These are phyloP conservation scores for Boeremia exigua DNA, from an alignment of 2,329 filamentous ascomycete genomes.

Conservation along the genomic window DNA sequence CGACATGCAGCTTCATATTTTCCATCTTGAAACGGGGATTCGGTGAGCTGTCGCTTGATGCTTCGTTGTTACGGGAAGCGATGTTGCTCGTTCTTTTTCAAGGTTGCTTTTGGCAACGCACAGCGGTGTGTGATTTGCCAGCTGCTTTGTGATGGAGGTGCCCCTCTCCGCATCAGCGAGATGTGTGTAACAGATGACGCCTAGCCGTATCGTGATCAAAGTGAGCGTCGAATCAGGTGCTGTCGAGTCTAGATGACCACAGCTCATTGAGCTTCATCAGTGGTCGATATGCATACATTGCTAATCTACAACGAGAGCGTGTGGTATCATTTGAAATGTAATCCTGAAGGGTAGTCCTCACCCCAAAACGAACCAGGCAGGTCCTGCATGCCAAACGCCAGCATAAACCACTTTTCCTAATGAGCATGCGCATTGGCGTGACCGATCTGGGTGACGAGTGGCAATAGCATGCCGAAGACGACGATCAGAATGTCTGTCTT, in stretches of 20 bases:
- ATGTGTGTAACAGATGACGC: background rate
- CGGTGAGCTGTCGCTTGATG: background rate
- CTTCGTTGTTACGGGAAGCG: background rate
- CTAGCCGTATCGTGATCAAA: background rate
- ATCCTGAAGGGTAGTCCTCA: background rate
- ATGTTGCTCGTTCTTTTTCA: constrained; percentile 1
- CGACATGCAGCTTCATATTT: background rate
- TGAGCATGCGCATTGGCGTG: constrained; percentile 64
- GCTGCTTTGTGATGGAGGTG: background rate
- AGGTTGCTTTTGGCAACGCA: background rate
- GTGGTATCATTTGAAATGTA: constrained; percentile 14
- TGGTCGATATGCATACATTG: constrained; percentile 5
- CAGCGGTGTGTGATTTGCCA: background rate
- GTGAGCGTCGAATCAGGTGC: background rate
- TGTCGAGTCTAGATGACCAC: background rate
- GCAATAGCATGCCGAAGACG: constrained; percentile 77
- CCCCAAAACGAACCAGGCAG: background rate
- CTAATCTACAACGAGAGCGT: constrained; percentile 9
- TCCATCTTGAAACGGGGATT: background rate
- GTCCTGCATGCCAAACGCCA: constrained; percentile 3
- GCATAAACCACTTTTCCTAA: constrained; percentile 14
- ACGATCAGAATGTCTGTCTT: constrained; percentile 64
- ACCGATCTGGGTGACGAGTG: constrained; percentile 77
- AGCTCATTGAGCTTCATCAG: background rate
- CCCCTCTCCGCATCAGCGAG: background rate